Base-by-base conservation (phyloP, 1,139 yeast species). In the Zygosaccharomyces pseudobailii region DNA sequence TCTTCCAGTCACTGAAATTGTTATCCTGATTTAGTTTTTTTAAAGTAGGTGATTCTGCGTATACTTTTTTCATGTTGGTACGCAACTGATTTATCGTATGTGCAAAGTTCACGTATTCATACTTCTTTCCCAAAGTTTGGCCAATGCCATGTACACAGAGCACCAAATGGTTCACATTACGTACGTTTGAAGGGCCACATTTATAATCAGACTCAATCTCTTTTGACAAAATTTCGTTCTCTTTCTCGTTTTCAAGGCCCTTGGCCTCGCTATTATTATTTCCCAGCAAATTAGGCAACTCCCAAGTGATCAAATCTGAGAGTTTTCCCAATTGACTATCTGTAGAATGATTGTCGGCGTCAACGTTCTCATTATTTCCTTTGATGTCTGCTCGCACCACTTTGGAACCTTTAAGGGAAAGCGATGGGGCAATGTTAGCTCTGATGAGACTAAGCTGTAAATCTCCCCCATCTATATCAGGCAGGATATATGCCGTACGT, bases 111-210 rank as follows among this genome's bases (percentile, higher is more conserved):
- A 89, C 82, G 32, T 87, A 80, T 53, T 89, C 89, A 56, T 85
- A 84, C 56, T 80, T 80, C 46, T 81, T 79, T 3, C 96, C 94
- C 50, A 92, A 72, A 36, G 84, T 80, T 65, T 92, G 98, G 1
- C 97, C 97, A 53, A 92, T 87, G 0, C 98, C 97, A 66, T 92
- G 98, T 40, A 90, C 77, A 55, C 95, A 92, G 17, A 92, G 71
- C 1, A 90, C 78, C 47, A 92, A 68, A 66, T 92, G 97, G 43
- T 87, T 89, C 17, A 89, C 74, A 27, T 79, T 72, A 50, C 95
- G 69, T 35, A 73, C 66, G 21, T 52, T 45, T 10, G 43, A 32
- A n/a, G 35, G 49, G 5, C 57, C 72, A 35, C 68, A 68, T 27
- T 75, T 71, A 56, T 72, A 80, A 59, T 82, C 88, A 6, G 73